Conservation (phyloP, 202 grass and related monocot species). For the Zizania palustris region DNA sequence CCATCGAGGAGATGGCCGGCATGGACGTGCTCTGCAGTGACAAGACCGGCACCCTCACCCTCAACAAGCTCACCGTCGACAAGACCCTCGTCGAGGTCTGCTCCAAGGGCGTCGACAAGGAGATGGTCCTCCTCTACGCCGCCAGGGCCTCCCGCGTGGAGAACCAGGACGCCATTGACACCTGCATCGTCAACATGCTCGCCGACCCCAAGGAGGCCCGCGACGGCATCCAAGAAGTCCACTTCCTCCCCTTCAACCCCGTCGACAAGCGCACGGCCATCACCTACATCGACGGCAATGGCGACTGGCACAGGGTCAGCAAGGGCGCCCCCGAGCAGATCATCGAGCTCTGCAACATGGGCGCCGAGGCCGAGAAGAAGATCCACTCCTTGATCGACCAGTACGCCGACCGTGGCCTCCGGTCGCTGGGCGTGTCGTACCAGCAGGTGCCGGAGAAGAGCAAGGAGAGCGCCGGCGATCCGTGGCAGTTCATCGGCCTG, state of each 20-base stretch:
- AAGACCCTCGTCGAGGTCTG: constrained; percentile 83
- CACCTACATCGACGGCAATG: constrained; percentile 79
- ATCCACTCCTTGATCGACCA: constrained; percentile 60
- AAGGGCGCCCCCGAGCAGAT: constrained; percentile 94
- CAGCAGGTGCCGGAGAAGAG: constrained; percentile 79
- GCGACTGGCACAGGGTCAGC: constrained; percentile 84
- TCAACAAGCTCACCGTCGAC: constrained; percentile 99
- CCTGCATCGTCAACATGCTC: constrained; percentile 88
- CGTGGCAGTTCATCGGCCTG: constrained; percentile 84
- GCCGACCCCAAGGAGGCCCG: constrained; percentile 82
- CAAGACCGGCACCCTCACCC: constrained; percentile 88
- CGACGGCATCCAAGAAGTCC: constrained; percentile 78
- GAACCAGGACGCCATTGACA: constrained; percentile 98
- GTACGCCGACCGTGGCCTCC: constrained; percentile 79
- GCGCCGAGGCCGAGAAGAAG: constrained; percentile 56
- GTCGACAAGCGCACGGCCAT: constrained; percentile 93
- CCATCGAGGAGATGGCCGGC: constrained; percentile 98
- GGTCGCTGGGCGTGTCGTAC: constrained; percentile 73
- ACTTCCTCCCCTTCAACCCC: constrained; percentile 96
- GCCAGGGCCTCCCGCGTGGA: constrained; percentile 80
- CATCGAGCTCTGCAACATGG: constrained; percentile 85
- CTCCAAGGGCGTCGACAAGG: constrained; percentile 76
- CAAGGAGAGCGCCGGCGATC: constrained; percentile 71
- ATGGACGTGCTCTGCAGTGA: constrained; percentile 98
- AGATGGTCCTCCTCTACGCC: constrained; percentile 72